Evolutionary conservation across 768 basidiomycete species (phyloP).

Genomic region (Lentinula boryana): DNA sequence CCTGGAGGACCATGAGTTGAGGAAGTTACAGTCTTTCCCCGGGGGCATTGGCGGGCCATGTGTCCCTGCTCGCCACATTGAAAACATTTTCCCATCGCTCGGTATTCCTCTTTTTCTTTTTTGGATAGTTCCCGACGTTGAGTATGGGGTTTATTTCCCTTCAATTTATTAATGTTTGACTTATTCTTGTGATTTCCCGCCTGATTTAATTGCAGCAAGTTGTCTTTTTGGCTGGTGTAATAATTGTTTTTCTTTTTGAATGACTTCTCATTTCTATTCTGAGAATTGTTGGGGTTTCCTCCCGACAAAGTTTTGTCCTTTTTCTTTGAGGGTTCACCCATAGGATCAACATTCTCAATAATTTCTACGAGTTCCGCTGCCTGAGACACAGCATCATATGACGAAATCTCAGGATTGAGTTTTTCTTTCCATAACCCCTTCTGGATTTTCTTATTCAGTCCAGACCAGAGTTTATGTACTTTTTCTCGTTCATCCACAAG

Average conservation of each 20-base stretch:
- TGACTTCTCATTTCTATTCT: too few relatives aligned
- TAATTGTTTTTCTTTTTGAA: too few relatives aligned
- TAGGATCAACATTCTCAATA: slow-evolving; percentile 5
- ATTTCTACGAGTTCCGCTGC: slow-evolving; percentile 24
- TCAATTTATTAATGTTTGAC: too few relatives aligned
- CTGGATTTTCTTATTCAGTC: slow-evolving; percentile 16
- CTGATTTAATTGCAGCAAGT: too few relatives aligned
- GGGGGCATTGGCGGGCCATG: slow-evolving; percentile 6
- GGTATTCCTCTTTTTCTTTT: slow-evolving; percentile 7
- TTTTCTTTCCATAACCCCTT: slow-evolving; percentile 19
- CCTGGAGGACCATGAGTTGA: slow-evolving; percentile 1
- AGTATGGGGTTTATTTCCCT: background rate
- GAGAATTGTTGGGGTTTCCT: too few relatives aligned
- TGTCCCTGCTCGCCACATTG: slow-evolving; percentile 5
- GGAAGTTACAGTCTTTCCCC: background rate
- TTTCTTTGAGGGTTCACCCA: too few relatives aligned
- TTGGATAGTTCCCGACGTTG: slow-evolving; percentile 3
- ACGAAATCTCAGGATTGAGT: slow-evolving; percentile 19
- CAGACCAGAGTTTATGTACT: slow-evolving; percentile 6
- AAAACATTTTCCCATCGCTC: slow-evolving; percentile 6
- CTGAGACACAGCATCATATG: slow-evolving; percentile 18
- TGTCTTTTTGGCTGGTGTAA: too few relatives aligned
- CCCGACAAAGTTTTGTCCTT: too few relatives aligned
- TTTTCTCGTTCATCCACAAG: slow-evolving; percentile 4
- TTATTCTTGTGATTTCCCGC: too few relatives aligned